Base-by-base conservation (phyloP, 2,329 filamentous ascomycete genomes). In the Oidium heveae region DNA sequence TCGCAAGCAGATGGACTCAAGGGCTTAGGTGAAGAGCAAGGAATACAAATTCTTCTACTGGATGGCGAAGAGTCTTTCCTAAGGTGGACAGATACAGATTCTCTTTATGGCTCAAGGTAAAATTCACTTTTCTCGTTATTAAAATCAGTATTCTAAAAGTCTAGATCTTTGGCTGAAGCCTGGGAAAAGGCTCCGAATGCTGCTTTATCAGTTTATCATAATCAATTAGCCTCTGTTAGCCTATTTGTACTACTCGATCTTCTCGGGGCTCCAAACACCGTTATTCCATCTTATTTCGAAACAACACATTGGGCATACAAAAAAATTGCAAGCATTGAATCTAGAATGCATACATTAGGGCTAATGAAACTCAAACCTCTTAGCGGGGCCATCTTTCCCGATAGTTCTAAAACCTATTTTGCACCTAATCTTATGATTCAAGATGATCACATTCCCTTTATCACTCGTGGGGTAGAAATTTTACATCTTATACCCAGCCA, bases 31-130 rank as follows among this genome's bases (percentile, higher is more conserved):
- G 84, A 82, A 60, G 79, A 85, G 59, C 80, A 79, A 63, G 89
- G 89, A 0, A 74, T 98, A 36, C 91, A 96, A 70, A 84, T 98
- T 32, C 60, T 98, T 32, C 74, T 98, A 55, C 69, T 98, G 8
- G 91, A 98, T 63, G 91, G 91, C 4, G 91, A 98, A 68, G 91
- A 98, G 67, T 88, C 91, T 0, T 98, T 94, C 67, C 69, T 77
- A 22, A 67, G 67, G 0, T 98, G 91, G 91, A 83, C 79, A 0
- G 76, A 77, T 37, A 76, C 73, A 0, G 91, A 98, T 66, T 93
- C 85, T 5, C 69, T 95, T 4, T 98, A 98, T 62, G 91, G 91
- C 2, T 77, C 89, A 18, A 78, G 86, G 80, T 84, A 70, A 43
- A 55, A 18, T 33, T n/a, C 49, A 28, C 9, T 18, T 4, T 41